Percentiles rank a stretch among this genome's conserved stretches.
phyloP scores from a whole-genome alignment of 1,284 basidiomycete genomes.

The Apiotrichum veenhuisii region DNA sequence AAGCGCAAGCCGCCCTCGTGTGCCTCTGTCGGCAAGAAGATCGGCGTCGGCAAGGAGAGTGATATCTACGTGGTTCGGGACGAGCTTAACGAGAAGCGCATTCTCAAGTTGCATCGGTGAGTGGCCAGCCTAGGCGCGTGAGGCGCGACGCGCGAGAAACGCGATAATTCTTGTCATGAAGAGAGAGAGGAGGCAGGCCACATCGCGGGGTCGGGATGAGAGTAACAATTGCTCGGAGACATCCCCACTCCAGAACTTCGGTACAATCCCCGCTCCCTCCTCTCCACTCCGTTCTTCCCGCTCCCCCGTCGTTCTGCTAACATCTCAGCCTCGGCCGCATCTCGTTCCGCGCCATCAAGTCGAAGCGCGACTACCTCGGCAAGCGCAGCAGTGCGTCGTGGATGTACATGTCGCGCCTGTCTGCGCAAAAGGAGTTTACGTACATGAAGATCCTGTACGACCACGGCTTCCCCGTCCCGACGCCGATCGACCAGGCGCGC shows the following conservation, averaged over 20 bases:
- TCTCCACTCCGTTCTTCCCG: too few relatives aligned
- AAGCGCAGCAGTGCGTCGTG: slow-evolving; percentile 94
- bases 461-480: slow-evolving; percentile 88
- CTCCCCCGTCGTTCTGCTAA: too few relatives aligned
- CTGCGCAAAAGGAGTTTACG: slow-evolving; percentile 95
- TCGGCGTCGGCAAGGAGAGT: slow-evolving; percentile 97
- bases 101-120: slow-evolving; percentile 87
- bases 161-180: too few relatives aligned
- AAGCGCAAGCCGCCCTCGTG: slow-evolving; percentile 72
- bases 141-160: too few relatives aligned
- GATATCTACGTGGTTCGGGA: slow-evolving; percentile 94
- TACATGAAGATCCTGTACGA: slow-evolving; percentile 99
- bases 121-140: neutral
- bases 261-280: too few relatives aligned
- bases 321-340: slow-evolving; percentile 76
- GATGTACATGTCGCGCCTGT: slow-evolving; percentile 99
- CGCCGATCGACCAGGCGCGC: slow-evolving; percentile 87
- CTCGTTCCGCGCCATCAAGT: slow-evolving; percentile 94
- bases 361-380: slow-evolving; percentile 93
- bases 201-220: too few relatives aligned
- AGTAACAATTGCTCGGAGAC: too few relatives aligned
- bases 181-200: too few relatives aligned
- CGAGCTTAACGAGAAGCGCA: slow-evolving; percentile 74
- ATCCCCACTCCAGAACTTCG: too few relatives aligned
- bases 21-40: slow-evolving; percentile 89